A percentile compares a stretch with the other conserved stretches of the same genome.
These are phyloP conservation scores for Yamadazyma aaseri DNA, from an alignment of 1,139 yeast genomes.

Conservation along the genomic window DNA sequence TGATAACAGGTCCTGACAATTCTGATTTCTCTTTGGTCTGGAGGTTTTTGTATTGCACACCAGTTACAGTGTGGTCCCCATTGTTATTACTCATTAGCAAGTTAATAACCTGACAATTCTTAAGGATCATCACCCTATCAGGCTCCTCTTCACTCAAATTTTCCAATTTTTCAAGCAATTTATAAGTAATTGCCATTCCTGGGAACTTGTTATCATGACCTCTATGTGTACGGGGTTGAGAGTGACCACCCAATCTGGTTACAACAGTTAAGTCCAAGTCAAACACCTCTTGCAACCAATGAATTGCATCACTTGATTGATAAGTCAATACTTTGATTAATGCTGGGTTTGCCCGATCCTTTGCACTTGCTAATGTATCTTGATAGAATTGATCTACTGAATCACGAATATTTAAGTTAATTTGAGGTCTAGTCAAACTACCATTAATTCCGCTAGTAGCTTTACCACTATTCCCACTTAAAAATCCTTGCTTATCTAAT, in stretches of 20 bases:
- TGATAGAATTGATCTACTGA: constrained; percentile 56
- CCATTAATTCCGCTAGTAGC: constrained; percentile 87
- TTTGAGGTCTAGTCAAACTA: constrained; percentile 63
- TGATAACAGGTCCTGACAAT: constrained; percentile 56
- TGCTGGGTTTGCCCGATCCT: constrained; percentile 56
- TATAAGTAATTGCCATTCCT: constrained; percentile 74
- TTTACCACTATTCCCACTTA: constrained; percentile 78
- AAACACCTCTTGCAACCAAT: constrained; percentile 68
- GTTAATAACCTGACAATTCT: constrained; percentile 58
- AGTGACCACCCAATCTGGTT: constrained; percentile 72
- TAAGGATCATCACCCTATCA: constrained; percentile 47
- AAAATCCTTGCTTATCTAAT: constrained; percentile 60
- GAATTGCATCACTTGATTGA: constrained; percentile 59
- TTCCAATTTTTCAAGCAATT: constrained; percentile 48
- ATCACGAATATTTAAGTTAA: constrained; percentile 48
- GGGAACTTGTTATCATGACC: constrained; percentile 67
- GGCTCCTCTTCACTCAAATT: constrained; percentile 49
- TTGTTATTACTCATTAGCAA: constrained; percentile 26
- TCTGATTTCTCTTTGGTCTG: constrained; percentile 32
- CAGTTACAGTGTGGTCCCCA: constrained; percentile 26
- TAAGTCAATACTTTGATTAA: constrained; percentile 52
- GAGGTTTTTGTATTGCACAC: constrained; percentile 49
- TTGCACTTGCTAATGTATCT: constrained; percentile 69
- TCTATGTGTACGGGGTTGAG: constrained; percentile 72
- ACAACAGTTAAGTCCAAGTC: constrained; percentile 62